Base-by-base conservation (phyloP, 23 red algal species). In the Chondrus crispus region DNA sequence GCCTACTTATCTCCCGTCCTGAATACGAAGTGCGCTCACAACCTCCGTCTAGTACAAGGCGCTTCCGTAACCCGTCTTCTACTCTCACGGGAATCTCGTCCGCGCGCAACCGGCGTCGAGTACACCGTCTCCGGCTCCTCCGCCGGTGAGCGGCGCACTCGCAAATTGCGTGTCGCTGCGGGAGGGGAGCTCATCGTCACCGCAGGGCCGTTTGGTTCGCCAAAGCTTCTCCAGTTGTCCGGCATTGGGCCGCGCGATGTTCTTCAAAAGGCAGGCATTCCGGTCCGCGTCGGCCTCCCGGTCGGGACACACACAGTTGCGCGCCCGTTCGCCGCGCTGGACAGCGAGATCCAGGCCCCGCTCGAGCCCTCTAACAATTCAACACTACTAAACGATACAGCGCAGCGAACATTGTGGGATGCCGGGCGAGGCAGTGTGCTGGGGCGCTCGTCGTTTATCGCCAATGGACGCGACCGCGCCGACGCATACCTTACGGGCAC, bases 221-320 rank as follows among this genome's bases (percentile, higher is more conserved):
- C 95, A 2, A 69, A 88, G 29, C 46, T 97, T 33, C 82, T 97
- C 24, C 85, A 91, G 85, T 68, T 88, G 35, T 97, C 95, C 4
- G 95, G 95, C 1, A 75, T 97, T 54, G 95, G 95, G 14, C 85
- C 89, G 20, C n/a, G 29, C 7, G 32, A 75, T 39, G 35, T 78
- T 36, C 68, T 97, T 48, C 37, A 37, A 46, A 24, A 74, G 11
- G 41, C 68, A 1, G 84, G 89, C 2, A 79, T 97, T 46, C 8
- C 53, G 2, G 40, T 80, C 22, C 20, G 41, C 30, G 63, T 90
- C 26, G 62, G 85, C 20, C 85, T 95, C 40, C 82, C 82, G 4
- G 92, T 94, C 9, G 92, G 92, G 3, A 46, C 68, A 22, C 37
- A 39, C 28, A 66, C 74, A 10, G 30, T 60, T 37, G 73, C 87